These are phyloP conservation scores for Myriosclerotinia scirpicola DNA, from an alignment of 2,329 filamentous ascomycete genomes.

Conservation along the genomic window DNA sequence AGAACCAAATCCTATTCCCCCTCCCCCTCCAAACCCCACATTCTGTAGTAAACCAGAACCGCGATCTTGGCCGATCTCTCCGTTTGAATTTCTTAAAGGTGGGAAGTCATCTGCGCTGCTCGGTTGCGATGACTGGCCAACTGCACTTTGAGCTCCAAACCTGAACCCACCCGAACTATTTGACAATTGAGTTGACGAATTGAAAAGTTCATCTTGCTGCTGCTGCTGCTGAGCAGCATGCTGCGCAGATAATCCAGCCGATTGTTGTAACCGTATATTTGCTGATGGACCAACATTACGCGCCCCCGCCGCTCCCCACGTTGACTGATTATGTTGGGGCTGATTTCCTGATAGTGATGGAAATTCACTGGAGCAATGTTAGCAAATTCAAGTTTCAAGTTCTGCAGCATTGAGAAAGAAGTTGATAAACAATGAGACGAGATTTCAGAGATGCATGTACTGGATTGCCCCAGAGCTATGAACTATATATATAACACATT, in stretches of 20 bases:
- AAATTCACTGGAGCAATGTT: slow-evolving; percentile 54
- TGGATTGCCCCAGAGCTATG: background rate
- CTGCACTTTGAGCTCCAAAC: slow-evolving; percentile 40
- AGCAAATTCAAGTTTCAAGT: slow-evolving; percentile 24
- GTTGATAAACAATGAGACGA: background rate
- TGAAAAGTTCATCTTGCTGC: slow-evolving; percentile 42
- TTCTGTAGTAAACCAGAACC: slow-evolving; percentile 53
- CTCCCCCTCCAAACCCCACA: slow-evolving; percentile 55
- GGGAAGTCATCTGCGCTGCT: slow-evolving; percentile 60
- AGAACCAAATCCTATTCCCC: slow-evolving; percentile 42
- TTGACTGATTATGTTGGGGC: slow-evolving; percentile 43
- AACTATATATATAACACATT: background rate
- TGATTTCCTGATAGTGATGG: slow-evolving; percentile 63
- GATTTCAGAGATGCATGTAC: background rate
- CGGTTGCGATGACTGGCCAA: slow-evolving; percentile 43
- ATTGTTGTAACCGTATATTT: slow-evolving; percentile 39
- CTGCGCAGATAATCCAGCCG: slow-evolving; percentile 36
- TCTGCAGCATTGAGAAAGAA: background rate
- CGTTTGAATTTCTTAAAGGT: slow-evolving; percentile 57
- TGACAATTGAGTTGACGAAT: slow-evolving; percentile 39
- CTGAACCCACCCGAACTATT: slow-evolving; percentile 39
- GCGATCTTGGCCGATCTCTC: slow-evolving; percentile 59
- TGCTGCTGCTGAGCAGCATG: slow-evolving; percentile 39
- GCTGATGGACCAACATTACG: slow-evolving; percentile 36
- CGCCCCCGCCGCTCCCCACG: slow-evolving; percentile 38